Percentiles rank a stretch among this genome's conserved stretches.
Conservation (phyloP, 257 asterid genomes). For the Nemophila menziesii region DNA sequence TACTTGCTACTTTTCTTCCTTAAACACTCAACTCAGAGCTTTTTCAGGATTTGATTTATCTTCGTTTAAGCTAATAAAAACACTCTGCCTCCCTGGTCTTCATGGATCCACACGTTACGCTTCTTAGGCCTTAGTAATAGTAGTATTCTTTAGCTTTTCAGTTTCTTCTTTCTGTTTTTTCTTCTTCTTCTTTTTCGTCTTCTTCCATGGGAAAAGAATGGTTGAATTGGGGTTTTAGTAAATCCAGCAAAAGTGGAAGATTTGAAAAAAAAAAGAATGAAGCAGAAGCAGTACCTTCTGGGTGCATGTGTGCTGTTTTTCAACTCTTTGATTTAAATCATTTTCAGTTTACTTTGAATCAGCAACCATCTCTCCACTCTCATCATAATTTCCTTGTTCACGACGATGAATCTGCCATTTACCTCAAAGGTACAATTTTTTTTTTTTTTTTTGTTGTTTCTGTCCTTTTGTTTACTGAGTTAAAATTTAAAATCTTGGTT, state of each 20-base stretch:
- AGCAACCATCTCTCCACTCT: slow-evolving; percentile 22
- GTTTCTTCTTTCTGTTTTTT: slow-evolving; percentile 3
- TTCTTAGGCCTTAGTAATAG: slow-evolving; percentile 2
- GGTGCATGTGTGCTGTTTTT: slow-evolving; percentile 80
- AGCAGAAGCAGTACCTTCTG: slow-evolving; percentile 23
- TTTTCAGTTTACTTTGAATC: slow-evolving; percentile 37
- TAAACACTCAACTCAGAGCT: neutral
- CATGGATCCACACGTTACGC: slow-evolving; percentile 23
- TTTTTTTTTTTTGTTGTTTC: neutral
- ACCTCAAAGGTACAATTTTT: slow-evolving; percentile 30
- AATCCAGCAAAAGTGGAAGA: slow-evolving; percentile 25
- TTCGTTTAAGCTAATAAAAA: too few species aligned
- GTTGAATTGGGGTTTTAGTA: slow-evolving; percentile 37
- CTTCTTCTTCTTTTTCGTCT: neutral
- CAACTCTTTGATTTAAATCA: slow-evolving; percentile 62
- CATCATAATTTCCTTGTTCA: slow-evolving; percentile 16
- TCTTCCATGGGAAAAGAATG: slow-evolving; percentile 65
- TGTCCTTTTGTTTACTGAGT: neutral
- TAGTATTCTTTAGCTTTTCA: slow-evolving; percentile 1
- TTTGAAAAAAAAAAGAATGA: slow-evolving; percentile 7
- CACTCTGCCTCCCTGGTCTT: neutral
- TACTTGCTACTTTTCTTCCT: neutral
- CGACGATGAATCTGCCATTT: slow-evolving; percentile 17
- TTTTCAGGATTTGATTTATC: neutral
- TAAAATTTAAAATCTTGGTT: neutral